phyloP scores from a whole-genome alignment of 2,329 filamentous ascomycete species.

The Fusarium concolor region DNA sequence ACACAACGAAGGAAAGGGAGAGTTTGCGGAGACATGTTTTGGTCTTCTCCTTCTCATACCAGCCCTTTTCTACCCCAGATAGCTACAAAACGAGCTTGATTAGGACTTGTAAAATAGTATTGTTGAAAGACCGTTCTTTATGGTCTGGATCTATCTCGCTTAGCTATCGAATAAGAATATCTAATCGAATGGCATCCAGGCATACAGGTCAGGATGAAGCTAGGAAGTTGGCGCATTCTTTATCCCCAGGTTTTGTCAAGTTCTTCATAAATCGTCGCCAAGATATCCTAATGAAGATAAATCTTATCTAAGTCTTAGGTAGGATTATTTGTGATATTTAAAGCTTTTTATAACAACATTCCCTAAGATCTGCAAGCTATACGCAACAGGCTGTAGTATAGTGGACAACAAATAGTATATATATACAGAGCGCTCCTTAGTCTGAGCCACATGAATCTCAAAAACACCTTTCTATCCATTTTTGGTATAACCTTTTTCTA shows the following conservation, averaged over 20 bases:
- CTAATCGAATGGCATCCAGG: not conserved
- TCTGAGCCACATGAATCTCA: slow-evolving; percentile 16
- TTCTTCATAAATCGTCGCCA: not conserved
- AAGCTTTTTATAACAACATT: not conserved
- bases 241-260: not conserved
- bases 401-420: not conserved
- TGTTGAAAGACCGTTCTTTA: too few relatives aligned
- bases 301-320: too few relatives aligned
- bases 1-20: not conserved
- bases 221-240: not conserved
- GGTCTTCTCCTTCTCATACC: not conserved
- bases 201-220: not conserved
- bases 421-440: not conserved
- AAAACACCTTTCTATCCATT: slow-evolving; percentile 47
- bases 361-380: not conserved
- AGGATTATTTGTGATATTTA: too few relatives aligned
- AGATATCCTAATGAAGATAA: not conserved
- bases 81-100: not conserved
- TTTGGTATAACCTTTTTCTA: slow-evolving; percentile 49
- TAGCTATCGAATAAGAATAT: not conserved
- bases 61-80: not conserved
- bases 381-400: not conserved
- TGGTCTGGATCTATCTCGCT: too few relatives aligned
- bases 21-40: too few relatives aligned
- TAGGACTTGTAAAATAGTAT: not conserved